These are phyloP conservation scores for Trichoderma citrinoviride DNA, from an alignment of 2,329 filamentous ascomycete species.

Conservation along the genomic window DNA sequence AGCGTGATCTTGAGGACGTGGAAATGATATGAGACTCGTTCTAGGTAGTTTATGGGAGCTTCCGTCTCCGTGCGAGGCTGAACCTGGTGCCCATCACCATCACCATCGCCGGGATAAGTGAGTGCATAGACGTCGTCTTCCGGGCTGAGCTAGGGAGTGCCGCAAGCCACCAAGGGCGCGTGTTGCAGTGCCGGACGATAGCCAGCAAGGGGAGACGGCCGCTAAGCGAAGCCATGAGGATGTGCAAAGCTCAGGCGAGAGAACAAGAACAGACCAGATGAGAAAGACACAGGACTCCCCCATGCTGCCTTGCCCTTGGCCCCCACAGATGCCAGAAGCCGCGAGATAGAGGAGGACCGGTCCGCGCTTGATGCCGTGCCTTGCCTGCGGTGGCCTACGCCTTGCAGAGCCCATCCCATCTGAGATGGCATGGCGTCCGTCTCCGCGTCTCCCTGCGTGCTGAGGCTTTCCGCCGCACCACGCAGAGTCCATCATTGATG, in stretches of 20 bases:
- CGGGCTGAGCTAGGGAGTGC: slow-evolving; percentile 12
- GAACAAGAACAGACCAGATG: too few relatives aligned
- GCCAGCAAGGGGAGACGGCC: background rate
- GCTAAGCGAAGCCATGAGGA: slow-evolving; percentile 17
- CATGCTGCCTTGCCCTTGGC: background rate
- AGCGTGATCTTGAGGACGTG: background rate
- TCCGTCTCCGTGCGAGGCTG: slow-evolving; percentile 6
- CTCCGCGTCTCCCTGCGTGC: background rate
- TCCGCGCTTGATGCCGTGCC: slow-evolving; percentile 13
- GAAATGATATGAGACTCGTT: background rate
- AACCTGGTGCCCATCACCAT: slow-evolving; percentile 12
- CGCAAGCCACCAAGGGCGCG: slow-evolving; percentile 12
- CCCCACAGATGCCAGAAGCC: slow-evolving; percentile 7
- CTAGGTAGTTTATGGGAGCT: slow-evolving; percentile 1
- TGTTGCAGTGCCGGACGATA: slow-evolving; percentile 6
- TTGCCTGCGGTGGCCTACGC: slow-evolving; percentile 11
- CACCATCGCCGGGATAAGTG: background rate
- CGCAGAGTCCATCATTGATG: slow-evolving; percentile 13
- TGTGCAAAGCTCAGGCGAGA: background rate
- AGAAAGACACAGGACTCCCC: background rate
- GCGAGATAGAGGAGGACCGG: background rate
- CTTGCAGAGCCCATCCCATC: background rate
- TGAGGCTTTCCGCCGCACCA: slow-evolving; percentile 12
- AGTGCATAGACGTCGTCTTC: slow-evolving; percentile 5
- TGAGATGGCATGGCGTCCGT: background rate